phyloP scores from a whole-genome alignment of 495 filamentous ascomycete genomes.

The Aspergillus ellipticus region DNA sequence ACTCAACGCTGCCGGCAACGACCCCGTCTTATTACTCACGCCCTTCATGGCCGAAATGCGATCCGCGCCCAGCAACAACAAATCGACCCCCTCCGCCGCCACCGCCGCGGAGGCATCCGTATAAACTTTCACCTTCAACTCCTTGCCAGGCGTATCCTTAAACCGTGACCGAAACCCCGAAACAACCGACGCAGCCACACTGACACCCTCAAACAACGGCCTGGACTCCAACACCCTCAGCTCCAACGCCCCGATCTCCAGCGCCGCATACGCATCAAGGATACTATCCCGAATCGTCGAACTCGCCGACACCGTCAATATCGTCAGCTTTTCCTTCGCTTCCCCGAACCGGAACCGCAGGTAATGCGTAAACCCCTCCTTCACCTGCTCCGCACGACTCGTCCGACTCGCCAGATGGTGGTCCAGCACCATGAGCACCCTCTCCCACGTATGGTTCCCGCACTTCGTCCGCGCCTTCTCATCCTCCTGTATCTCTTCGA shows the following conservation, averaged over 20 bases:
- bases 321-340: constrained; percentile 27
- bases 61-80: constrained; percentile 62
- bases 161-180: constrained; percentile 24
- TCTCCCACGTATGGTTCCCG: constrained; percentile 18
- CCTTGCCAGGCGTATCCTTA: constrained; percentile 9
- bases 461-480: constrained; percentile 18
- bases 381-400: constrained; percentile 23
- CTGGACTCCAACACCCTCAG: constrained; percentile 62
- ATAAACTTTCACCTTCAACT: constrained; percentile 45
- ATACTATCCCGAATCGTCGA: constrained; percentile 54
- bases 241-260: constrained; percentile 38
- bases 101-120: constrained; percentile 59
- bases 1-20: constrained; percentile 51
- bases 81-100: constrained; percentile 43
- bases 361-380: constrained; percentile 34
- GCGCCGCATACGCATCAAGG: constrained; percentile 23
- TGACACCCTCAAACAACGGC: constrained; percentile 61
- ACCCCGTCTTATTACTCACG: constrained; percentile 65
- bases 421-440: constrained; percentile 26
- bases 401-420: constrained; percentile 28
- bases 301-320: constrained; percentile 58
- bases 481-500: constrained; percentile 20
- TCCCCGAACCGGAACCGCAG: constrained; percentile 26
- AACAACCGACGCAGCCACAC: constrained; percentile 47
- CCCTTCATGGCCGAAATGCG: constrained; percentile 49